These are phyloP conservation scores for Leucocoprinus sp. DNA, from an alignment of 768 basidiomycete species.

Conservation along the genomic window DNA sequence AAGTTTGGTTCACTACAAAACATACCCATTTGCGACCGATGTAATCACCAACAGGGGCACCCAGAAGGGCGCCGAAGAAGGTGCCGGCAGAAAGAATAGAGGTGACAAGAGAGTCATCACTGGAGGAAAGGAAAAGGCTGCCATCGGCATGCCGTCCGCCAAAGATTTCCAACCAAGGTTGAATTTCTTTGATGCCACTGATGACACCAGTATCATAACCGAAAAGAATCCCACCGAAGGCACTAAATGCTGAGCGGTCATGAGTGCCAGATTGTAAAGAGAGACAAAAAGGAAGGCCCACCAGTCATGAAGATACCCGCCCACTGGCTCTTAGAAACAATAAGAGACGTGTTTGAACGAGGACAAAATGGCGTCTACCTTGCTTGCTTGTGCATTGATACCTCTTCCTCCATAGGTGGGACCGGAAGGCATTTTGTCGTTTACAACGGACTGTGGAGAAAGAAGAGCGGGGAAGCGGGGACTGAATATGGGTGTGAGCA, in stretches of 20 bases:
- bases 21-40: conserved; percentile 42
- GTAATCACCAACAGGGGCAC: conserved; percentile 29
- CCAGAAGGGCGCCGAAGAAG: conserved; percentile 64
- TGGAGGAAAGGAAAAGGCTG: conserved; percentile 34
- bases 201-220: conserved; percentile 84
- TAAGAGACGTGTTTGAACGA: conserved; percentile 3
- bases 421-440: conserved; percentile 33
- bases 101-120: conserved; percentile 36
- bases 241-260: conserved; percentile 28
- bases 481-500: conserved; percentile 4
- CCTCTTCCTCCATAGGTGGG: conserved; percentile 25
- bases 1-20: not conserved
- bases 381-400: conserved; percentile 26
- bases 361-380: conserved; percentile 16
- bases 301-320: conserved; percentile 36
- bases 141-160: conserved; percentile 24
- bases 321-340: conserved; percentile 24
- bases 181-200: conserved; percentile 66
- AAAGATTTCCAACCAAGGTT: conserved; percentile 46
- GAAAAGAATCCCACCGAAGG: conserved; percentile 43
- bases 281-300: conserved; percentile 10
- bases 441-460: not conserved
- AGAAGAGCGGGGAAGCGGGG: conserved; percentile 10
- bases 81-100: conserved; percentile 84
- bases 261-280: not conserved